Evolutionary conservation across 106 monocot species (phyloP), one percentile per base, ranked within the genome.

Genomic region (Narthecium ossifragum): DNA sequence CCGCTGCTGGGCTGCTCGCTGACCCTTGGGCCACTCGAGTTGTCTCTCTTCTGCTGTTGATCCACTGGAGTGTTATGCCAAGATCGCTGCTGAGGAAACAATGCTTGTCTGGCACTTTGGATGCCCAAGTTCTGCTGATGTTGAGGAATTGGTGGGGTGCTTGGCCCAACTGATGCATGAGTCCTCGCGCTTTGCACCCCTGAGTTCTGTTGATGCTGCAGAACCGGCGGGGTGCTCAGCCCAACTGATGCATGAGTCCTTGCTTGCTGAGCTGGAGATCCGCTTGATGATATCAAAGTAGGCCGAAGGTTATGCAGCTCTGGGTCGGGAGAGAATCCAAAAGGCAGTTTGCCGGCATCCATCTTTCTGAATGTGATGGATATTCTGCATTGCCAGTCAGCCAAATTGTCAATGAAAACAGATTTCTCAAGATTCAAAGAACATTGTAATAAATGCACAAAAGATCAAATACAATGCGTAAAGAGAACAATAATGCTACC

Each of bases 351-450:
- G 1, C n/a, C 26, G 2, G 68, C 77, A 52, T 80, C 84, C 71
- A 84, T 88, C 55, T 80, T 84, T 51, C 88, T 59, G 6, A 88
- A 88, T 9, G 84, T 84, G 38, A 88, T 77, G 6, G 77, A 88
- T 3, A 88, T 80, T 68, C 88, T 88, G 57, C 47, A 55, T 39
- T 39, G 21, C n/a, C 24, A 24, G 4, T 22, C 21, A n/a, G 30
- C 41, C n/a, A 14, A 2, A 28, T 11, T 29, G 15, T 18, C 25
- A 45, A 52, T 50, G 15, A 62, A 17, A 61, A 34, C 11, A 23
- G 33, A 26, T n/a, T 34, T 57, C 10, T 6, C 10, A 22, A 11
- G 28, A 55, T 6, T 11, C 23, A 5, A 31, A 34, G 21, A 62
- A 15, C 6, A 46, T 41, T 2, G 26, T 12, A 20, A 18, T 21